Conservation (phyloP, 2,329 filamentous ascomycete genomes). For the Aspergillus pseudoviridinutans region DNA sequence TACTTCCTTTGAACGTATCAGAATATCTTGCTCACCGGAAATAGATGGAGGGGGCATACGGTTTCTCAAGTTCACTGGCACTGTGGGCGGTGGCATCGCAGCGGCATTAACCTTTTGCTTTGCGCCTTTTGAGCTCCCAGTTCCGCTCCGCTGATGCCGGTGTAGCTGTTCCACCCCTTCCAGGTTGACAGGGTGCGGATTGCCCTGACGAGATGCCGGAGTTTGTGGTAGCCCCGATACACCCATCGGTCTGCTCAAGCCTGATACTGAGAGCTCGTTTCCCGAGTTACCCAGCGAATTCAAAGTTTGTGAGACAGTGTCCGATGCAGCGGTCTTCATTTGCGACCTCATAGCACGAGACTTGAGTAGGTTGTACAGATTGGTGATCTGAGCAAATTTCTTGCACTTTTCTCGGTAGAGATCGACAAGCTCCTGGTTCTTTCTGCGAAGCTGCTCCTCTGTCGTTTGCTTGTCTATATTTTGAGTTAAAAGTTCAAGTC, state of each 20-base stretch:
- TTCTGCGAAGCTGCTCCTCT: constrained; percentile 61
- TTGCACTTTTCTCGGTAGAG: constrained; percentile 67
- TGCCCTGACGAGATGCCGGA: constrained; percentile 18
- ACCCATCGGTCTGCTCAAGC: constrained; percentile 7
- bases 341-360: constrained; percentile 51
- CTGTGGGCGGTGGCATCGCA: constrained; percentile 31
- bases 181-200: constrained; percentile 17
- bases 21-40: not conserved
- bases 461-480: constrained; percentile 54
- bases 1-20: constrained; percentile 6
- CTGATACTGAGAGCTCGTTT: constrained; percentile 11
- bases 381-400: constrained; percentile 65
- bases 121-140: constrained; percentile 31
- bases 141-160: constrained; percentile 38
- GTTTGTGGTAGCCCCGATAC: constrained; percentile 22
- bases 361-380: constrained; percentile 56
- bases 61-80: constrained; percentile 15
- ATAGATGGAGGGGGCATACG: constrained; percentile 16
- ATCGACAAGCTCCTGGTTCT: constrained; percentile 67
- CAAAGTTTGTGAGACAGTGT: constrained; percentile 48
- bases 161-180: constrained; percentile 36
- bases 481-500: not conserved
- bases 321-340: constrained; percentile 53
- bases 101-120: constrained; percentile 18
- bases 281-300: constrained; percentile 29